Evolutionary conservation across 495 filamentous ascomycete species (phyloP), one percentile per base, ranked within the genome.

Genomic region (Apiosordaria backusii): DNA sequence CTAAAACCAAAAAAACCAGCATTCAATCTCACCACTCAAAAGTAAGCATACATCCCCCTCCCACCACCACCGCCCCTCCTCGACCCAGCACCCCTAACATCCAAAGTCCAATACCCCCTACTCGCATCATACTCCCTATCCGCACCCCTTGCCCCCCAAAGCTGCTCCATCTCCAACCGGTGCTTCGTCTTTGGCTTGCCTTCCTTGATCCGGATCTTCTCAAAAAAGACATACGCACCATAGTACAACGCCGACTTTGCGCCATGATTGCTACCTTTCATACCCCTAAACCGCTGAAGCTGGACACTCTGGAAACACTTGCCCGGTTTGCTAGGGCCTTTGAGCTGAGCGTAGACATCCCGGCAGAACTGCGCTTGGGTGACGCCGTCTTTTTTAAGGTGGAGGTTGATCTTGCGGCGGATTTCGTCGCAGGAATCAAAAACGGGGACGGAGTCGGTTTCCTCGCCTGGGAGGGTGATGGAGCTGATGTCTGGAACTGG

Each of bases 341-440:
- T 19, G 10, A 76, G 68, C 69, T 77, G 75, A 9, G 75, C 76
- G 52, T 72, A 69, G 4, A 87, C 67, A 53, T 83, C 79, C 53
- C 83, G 81, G 61, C 77, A 75, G 72, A 88, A 84, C 55, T 75
- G 72, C n/a, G 83, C 82, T 71, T 85, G 79, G 0, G 80, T 85
- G 29, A 86, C 73, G 53, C 77, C 79, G 22, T 77, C 71, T 57
- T 78, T 76, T 29, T 74, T 72, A 4, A 88, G 77, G 57, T 86
- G 77, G 0, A 80, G 78, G 40, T 74, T 75, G 64, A 88, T 84
- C 75, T 87, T 88, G 59, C 74, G 75, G 4, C 83, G 80, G 35
- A 88, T 70, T 66, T 85, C 83, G 67, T 88, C 82, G 69, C 84
- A 88, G 5, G 82, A 82, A 65, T 88, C 84, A 70, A 73, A 85